These are phyloP conservation scores for Ceratobasidium sp. DNA, from an alignment of 1,284 basidiomycete genomes.

Conservation along the genomic window DNA sequence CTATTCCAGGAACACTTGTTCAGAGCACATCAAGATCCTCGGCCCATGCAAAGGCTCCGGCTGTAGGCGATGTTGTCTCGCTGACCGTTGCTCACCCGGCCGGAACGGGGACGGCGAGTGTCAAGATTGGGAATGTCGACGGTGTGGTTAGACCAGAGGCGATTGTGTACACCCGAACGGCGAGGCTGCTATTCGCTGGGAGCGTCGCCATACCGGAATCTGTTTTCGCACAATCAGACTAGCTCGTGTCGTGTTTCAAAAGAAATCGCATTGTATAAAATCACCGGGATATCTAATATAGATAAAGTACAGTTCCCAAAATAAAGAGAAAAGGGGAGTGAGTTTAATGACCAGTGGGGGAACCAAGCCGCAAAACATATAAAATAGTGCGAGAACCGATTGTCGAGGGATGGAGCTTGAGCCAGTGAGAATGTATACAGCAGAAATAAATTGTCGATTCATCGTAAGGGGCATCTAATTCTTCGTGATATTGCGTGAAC, in stretches of 20 bases:
- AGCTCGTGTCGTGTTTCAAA: not conserved
- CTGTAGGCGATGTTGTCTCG: constrained; percentile 32
- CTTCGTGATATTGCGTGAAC: not conserved
- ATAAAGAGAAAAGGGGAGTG: constrained; percentile 6
- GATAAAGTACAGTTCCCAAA: constrained; percentile 30
- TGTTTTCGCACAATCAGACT: constrained; percentile 4
- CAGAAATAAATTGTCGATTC: not conserved
- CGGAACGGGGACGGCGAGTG: constrained; percentile 23
- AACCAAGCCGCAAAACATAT: not conserved
- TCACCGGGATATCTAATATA: constrained; percentile 37
- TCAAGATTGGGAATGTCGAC: constrained; percentile 17
- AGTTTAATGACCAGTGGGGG: not conserved
- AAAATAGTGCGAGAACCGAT: not conserved
- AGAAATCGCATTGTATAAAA: constrained; percentile 12
- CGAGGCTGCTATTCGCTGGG: constrained; percentile 19
- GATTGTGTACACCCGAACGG: constrained; percentile 34
- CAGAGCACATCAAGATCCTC: constrained; percentile 9
- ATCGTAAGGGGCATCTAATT: constrained; percentile 8
- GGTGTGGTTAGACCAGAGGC: constrained; percentile 19
- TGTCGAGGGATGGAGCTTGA: not conserved
- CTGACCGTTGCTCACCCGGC: constrained; percentile 30
- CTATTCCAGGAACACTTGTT: constrained; percentile 39
- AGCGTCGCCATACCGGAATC: constrained; percentile 29
- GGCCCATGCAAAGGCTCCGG: not conserved
- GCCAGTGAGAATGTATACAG: not conserved